Conservation (phyloP, 2,329 filamentous ascomycete species). For the Ophiobolus disseminans region DNA sequence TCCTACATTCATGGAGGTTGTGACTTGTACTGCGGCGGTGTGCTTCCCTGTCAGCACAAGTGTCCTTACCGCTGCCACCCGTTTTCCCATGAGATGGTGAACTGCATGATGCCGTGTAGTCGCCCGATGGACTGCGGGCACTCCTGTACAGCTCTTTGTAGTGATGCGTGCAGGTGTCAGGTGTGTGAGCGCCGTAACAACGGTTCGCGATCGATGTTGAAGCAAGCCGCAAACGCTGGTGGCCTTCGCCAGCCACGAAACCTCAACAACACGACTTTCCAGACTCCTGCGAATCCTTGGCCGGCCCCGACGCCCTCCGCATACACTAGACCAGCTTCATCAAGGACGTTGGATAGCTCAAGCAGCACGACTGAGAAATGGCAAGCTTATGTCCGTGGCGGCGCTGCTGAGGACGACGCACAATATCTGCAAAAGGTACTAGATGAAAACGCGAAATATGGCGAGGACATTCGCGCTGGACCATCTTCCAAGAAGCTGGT, state of each 20-base stretch:
- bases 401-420: conserved; percentile 27
- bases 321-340: too few relatives aligned
- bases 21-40: conserved; percentile 31
- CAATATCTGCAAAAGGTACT: conserved; percentile 15
- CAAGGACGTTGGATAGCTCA: background rate
- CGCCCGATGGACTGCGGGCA: conserved; percentile 36
- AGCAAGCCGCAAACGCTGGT: conserved; percentile 15
- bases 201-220: conserved; percentile 36
- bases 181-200: conserved; percentile 33
- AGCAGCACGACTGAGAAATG: conserved; percentile 12
- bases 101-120: conserved; percentile 40
- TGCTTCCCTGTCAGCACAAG: conserved; percentile 42
- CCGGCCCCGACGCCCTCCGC: too few relatives aligned
- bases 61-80: conserved; percentile 47
- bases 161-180: conserved; percentile 38
- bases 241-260: background rate
- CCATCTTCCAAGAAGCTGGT: conserved; percentile 17
- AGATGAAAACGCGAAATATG: conserved; percentile 21
- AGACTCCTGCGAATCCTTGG: background rate
- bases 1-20: conserved; percentile 41
- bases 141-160: conserved; percentile 36
- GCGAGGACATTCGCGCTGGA: conserved; percentile 2
- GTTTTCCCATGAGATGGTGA: conserved; percentile 38
- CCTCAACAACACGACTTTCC: conserved; percentile 3
- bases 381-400: conserved; percentile 15